Evolutionary conservation across 768 basidiomycete species (phyloP), one percentile per base, ranked within the genome.

Genomic region (Leccinum incarnatum): DNA sequence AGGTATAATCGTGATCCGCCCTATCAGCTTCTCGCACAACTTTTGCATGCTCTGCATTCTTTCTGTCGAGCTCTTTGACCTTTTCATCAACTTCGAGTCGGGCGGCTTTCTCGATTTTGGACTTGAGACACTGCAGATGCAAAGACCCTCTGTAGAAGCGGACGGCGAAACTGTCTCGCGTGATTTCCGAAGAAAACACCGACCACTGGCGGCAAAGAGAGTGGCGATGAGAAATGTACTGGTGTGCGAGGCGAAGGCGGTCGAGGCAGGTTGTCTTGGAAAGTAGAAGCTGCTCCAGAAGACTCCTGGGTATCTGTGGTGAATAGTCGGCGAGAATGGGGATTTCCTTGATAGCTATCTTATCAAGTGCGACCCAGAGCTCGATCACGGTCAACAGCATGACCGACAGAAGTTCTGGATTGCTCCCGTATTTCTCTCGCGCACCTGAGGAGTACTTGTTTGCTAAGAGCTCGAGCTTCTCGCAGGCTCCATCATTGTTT

Each of bases 301-400:
- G 47, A 5, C 30, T 4, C 3, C 34, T 19, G 2, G 69, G 60
- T 10, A 75, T 60, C 42, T 71, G 74, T 1, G 74, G 76, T 2
- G 68, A 67, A 37, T 72, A 76, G 11, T 74, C 61, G 10, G 37
- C 56, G 12, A 32, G 4, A 1, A 32, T 32, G 32, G 32, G 12
- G 32, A 32, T 32, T 32, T 32, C 12, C 12, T 32, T 32, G 32
- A 32, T 32, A 32, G 32, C 32, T 32, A 32, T 32, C 32, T 32
- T 32, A 14, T 77, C 76, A 2, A 77, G 56, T 0, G 64, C 75
- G 1, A 73, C 55, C 70, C 68, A 77, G 8, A 76, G 69, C 30
- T 80, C 76, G 0, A 69, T 30, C 6, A 37, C n/a, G 0, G 68
- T 69, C 48, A 83, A 64, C 25, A 81, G 54, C 71, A 79, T 76